A percentile compares a stretch with the other conserved stretches of the same genome.
Evolutionary conservation across 176 grass and related monocot species (phyloP).

Genomic region (Hsuehochloa calcarea): DNA sequence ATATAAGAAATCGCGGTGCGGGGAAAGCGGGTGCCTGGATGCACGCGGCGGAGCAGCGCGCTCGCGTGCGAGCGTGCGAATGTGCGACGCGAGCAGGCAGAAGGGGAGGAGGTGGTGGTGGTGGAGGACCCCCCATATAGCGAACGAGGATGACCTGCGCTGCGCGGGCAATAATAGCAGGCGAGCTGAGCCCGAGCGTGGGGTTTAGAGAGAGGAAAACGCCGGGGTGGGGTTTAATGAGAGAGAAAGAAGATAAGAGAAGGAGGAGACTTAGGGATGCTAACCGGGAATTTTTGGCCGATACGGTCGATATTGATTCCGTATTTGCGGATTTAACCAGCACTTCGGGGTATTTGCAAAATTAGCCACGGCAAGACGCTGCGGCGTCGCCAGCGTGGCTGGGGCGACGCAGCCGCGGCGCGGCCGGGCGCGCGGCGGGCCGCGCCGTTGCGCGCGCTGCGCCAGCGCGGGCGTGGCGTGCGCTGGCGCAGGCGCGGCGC

Average conservation of each 20-base stretch:
- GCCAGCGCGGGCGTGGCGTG: no score
- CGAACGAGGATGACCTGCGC: slow-evolving; percentile 16
- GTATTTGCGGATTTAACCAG: no score
- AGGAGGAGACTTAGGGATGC: no score
- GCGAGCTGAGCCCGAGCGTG: background rate
- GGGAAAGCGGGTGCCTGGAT: background rate
- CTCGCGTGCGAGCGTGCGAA: background rate
- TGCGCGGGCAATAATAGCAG: slow-evolving; percentile 57
- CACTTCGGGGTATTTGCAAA: no score
- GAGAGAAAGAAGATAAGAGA: slow-evolving; percentile 16
- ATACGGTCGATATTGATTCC: no score
- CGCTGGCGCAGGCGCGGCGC: no score
- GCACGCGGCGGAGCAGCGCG: background rate
- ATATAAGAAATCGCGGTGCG: background rate
- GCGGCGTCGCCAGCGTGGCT: no score
- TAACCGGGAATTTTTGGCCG: no score
- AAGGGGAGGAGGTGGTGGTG: slow-evolving; percentile 12
- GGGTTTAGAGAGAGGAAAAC: slow-evolving; percentile 31
- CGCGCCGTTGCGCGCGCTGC: no score
- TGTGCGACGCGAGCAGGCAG: slow-evolving; percentile 10
- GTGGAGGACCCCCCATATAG: slow-evolving; percentile 48
- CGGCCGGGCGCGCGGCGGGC: no score
- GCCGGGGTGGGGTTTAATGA: slow-evolving; percentile 13
- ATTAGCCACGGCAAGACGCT: no score
- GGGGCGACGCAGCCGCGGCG: no score